Evolutionary conservation across 2,329 filamentous ascomycete species (phyloP), one percentile per base, ranked within the genome.

Genomic region (Apiospora rasikravindrae): DNA sequence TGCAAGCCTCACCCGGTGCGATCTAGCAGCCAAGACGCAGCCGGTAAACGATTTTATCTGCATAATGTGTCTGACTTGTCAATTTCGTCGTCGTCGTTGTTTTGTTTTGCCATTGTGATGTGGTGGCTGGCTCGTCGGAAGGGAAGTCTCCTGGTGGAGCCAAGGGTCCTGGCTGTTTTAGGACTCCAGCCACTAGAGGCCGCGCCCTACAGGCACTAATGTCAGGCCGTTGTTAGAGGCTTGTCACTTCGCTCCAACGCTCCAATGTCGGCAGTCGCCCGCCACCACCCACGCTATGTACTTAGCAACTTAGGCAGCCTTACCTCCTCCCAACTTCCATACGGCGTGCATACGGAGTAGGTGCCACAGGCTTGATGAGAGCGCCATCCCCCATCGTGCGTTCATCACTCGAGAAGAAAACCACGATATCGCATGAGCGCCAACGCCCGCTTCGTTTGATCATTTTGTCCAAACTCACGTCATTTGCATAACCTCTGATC

Each of bases 181-280:
- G 24, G n/a, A 24, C 24, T 24, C 14, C 26, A 57, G 51, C 51
- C 51, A 53, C 51, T 53, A 16, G 33, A 37, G 24, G 13, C 51
- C 1, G 24, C 13, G 24, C 26, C 26, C 13, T 33, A 5, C 16
- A 61, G 53, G 29, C 29, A 22, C 29, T 22, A 22, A 37, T 61
- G 29, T 37, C 26, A 61, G 26, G 53, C 2, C 53, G 53, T 22
- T 22, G 29, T 33, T 22, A 61, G 53, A 61, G 53, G 53, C 26
- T 19, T 19, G 4, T 47, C 45, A 10, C 22, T 47, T n/a, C 45
- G 45, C n/a, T 47, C 45, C n/a, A 53, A 24, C 45, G 45, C n/a
- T 47, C 45, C n/a, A 53, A 24, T 53, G 49, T 53, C 49, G 49
- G 49, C n/a, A 53, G 49, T 53, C n/a, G 49, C 24, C 49, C 49